phyloP scores from a whole-genome alignment of 257 asterid genomes.

The Solanum commersonii region DNA sequence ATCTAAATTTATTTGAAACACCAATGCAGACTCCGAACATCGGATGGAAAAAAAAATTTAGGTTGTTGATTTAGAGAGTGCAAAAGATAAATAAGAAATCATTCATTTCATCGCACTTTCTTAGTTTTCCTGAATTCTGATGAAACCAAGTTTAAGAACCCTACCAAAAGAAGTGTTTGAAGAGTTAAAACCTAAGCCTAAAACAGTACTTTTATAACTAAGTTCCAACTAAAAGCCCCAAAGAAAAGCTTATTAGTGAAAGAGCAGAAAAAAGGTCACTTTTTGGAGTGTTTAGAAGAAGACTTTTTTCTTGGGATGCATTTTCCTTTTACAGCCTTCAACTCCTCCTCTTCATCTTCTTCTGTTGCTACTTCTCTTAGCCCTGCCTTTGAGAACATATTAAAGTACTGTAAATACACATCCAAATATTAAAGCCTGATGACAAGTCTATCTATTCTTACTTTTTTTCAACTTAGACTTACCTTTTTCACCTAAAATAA shows the following conservation, averaged over 20 bases:
- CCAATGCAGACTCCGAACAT: no score
- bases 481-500: no score
- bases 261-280: constrained; percentile 9
- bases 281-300: constrained; percentile 37
- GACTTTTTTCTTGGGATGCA: constrained; percentile 70
- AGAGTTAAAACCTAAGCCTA: background rate
- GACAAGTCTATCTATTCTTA: background rate
- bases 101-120: background rate
- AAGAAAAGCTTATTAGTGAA: background rate
- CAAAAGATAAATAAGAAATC: background rate
- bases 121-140: background rate
- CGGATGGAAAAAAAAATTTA: background rate
- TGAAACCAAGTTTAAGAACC: background rate
- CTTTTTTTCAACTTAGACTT: background rate
- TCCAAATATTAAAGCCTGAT: background rate
- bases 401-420: background rate
- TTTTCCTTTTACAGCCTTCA: constrained; percentile 40
- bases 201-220: background rate
- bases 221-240: background rate
- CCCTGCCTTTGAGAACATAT: constrained; percentile 20
- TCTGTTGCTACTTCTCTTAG: constrained; percentile 21
- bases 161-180: background rate
- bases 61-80: background rate
- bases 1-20: no score
- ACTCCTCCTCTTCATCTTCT: constrained; percentile 5